phyloP scores from a whole-genome alignment of 495 filamentous ascomycete species.

The Hypoxylon rickii region DNA sequence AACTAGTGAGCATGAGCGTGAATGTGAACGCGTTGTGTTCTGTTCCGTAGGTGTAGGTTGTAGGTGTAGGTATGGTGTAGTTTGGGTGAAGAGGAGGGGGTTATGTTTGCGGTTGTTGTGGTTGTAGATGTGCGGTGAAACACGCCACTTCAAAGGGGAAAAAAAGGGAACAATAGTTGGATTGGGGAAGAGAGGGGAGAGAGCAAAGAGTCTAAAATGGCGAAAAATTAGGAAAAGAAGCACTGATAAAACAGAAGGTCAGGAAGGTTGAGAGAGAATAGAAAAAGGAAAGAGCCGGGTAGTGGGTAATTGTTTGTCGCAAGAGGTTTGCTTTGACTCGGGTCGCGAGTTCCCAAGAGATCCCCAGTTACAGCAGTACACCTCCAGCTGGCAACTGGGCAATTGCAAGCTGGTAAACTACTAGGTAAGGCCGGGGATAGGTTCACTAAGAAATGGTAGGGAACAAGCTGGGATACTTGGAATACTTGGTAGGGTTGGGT shows the following conservation, averaged over 20 bases:
- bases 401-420: too few relatives aligned
- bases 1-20: too few relatives aligned
- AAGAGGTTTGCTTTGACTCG: conserved; percentile 31
- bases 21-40: too few relatives aligned
- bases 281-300: background rate
- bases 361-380: too few relatives aligned
- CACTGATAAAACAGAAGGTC: background rate
- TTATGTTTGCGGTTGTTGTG: background rate
- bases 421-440: background rate
- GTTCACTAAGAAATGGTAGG: too few relatives aligned
- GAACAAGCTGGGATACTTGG: too few relatives aligned
- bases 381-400: too few relatives aligned
- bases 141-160: conserved; percentile 17
- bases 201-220: conserved; percentile 6
- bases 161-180: background rate
- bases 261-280: conserved; percentile 1
- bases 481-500: too few relatives aligned
- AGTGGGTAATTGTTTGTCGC: conserved; percentile 9
- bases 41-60: conserved; percentile 21
- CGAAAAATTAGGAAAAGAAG: conserved; percentile 4
- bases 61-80: background rate
- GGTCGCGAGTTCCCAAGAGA: conserved; percentile 26
- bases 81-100: background rate
- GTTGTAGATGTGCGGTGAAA: conserved; percentile 19
- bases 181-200: background rate